A percentile compares a stretch with the other conserved stretches of the same genome.
These are phyloP conservation scores for Sphaceloma murrayae DNA, from an alignment of 2,329 filamentous ascomycete genomes.

Conservation along the genomic window DNA sequence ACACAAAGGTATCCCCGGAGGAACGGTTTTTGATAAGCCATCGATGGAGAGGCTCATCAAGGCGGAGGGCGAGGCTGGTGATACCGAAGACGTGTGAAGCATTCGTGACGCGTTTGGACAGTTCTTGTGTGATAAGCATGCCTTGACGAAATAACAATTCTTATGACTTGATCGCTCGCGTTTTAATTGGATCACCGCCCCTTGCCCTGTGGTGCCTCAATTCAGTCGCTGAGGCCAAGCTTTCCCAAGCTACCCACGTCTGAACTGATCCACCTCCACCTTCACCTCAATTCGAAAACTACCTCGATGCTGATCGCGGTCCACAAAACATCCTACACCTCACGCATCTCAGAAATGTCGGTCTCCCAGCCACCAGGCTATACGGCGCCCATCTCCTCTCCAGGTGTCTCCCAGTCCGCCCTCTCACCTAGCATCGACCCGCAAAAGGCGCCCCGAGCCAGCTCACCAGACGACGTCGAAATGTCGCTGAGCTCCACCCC, in stretches of 20 bases:
- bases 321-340: no score
- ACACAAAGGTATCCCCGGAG: constrained; percentile 62
- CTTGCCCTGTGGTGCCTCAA: no score
- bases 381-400: constrained; percentile 28
- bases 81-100: constrained; percentile 36
- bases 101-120: neutral
- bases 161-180: no score
- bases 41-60: constrained; percentile 66
- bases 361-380: no score
- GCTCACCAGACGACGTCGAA: constrained; percentile 20
- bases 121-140: neutral
- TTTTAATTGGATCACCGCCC: no score
- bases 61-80: constrained; percentile 70
- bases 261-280: no score
- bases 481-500: constrained; percentile 10
- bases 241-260: no score
- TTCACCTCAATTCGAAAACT: no score
- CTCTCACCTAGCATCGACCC: neutral
- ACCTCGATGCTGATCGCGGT: no score
- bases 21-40: constrained; percentile 65
- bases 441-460: constrained; percentile 21
- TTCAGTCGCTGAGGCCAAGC: no score
- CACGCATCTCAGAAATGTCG: no score
- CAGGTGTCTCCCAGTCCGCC: constrained; percentile 27
- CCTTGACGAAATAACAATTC: neutral